These are phyloP conservation scores for Claviceps digitariae DNA, from an alignment of 2,329 filamentous ascomycete genomes.

Conservation along the genomic window DNA sequence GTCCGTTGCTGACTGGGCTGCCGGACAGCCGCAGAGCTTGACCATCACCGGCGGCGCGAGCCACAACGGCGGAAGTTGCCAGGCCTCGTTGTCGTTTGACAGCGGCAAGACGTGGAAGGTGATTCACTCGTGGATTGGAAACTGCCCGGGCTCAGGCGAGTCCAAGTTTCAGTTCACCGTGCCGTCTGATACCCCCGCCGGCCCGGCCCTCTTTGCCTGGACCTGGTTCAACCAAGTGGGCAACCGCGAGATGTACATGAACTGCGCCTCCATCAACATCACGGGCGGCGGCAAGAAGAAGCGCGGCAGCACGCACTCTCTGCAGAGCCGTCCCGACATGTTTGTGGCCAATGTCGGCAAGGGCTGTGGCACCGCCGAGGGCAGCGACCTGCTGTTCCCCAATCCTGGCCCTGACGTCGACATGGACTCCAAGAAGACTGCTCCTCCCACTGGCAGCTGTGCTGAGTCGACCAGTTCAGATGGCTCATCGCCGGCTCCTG, in stretches of 20 bases:
- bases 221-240: slow-evolving; percentile 65
- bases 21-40: slow-evolving; percentile 50
- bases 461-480: slow-evolving; percentile 1
- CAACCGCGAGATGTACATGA: slow-evolving; percentile 80
- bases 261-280: slow-evolving; percentile 61
- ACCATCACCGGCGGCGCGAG: slow-evolving; percentile 47
- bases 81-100: slow-evolving; percentile 63
- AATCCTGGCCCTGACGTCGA: slow-evolving; percentile 45
- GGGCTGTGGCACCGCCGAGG: slow-evolving; percentile 44
- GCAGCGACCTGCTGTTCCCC: slow-evolving; percentile 49
- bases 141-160: slow-evolving; percentile 33
- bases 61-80: slow-evolving; percentile 63
- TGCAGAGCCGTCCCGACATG: slow-evolving; percentile 48
- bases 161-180: slow-evolving; percentile 51
- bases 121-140: slow-evolving; percentile 42
- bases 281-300: slow-evolving; percentile 15
- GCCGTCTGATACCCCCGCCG: slow-evolving; percentile 46
- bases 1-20: slow-evolving; percentile 45
- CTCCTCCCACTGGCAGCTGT: slow-evolving; percentile 23
- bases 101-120: slow-evolving; percentile 57
- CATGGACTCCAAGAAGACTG: slow-evolving; percentile 21
- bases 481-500: neutral
- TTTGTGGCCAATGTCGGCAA: slow-evolving; percentile 58
- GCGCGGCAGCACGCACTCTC: slow-evolving; percentile 23
- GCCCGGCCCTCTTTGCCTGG: slow-evolving; percentile 58